Base-by-base conservation (phyloP, 1,284 basidiomycete species). In the Erythrobasidium hasegawianum region DNA sequence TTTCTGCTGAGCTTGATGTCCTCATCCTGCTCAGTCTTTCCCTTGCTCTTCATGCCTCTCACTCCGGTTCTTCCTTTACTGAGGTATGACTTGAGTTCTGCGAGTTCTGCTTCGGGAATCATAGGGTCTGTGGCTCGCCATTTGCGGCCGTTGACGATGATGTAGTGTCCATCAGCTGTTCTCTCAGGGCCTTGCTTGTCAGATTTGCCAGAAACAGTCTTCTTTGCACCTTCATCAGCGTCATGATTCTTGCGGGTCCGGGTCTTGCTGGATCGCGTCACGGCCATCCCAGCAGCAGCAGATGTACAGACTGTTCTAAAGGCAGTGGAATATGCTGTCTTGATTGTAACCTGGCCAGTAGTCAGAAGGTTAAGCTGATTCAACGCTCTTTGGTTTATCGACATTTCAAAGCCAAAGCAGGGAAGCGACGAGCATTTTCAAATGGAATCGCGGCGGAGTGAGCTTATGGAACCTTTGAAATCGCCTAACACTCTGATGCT, bases 81-180 rank as follows among this genome's bases (percentile, higher is more conserved):
- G n/a, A 65, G 26, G 33, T 49, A 58, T 20, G 57, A 56, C 41
- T 65, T 65, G 62, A 65, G 62, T 33, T 65, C 55, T 50, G 38
- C 49, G 10, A 65, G 33, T 13, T 65, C 62, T 11, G 26, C 39
- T 29, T 38, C 47, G 16, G 62, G 62, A 24, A 65, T 65, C 13
- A 40, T 26, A 26, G 62, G 62, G 41, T 65, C 62, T 18, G 62
- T 65, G 5, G 62, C 62, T 40, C 62, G 55, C 62, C 62, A 65
- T 58, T 65, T 65, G 29, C 62, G 62, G 41, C 40, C 40, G 33
- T 65, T 65, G 26, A 65, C 62, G 43, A 65, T 58, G 62, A 65
- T 65, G 45, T 50, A 58, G 38, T 65, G 62, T 16, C 62, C 62
- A 26, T 65, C 62, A 0, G 55, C 18, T 9, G 62, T 65, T n/a